phyloP scores from a whole-genome alignment of 1,284 basidiomycete genomes.

The Apiotrichum sp. region DNA sequence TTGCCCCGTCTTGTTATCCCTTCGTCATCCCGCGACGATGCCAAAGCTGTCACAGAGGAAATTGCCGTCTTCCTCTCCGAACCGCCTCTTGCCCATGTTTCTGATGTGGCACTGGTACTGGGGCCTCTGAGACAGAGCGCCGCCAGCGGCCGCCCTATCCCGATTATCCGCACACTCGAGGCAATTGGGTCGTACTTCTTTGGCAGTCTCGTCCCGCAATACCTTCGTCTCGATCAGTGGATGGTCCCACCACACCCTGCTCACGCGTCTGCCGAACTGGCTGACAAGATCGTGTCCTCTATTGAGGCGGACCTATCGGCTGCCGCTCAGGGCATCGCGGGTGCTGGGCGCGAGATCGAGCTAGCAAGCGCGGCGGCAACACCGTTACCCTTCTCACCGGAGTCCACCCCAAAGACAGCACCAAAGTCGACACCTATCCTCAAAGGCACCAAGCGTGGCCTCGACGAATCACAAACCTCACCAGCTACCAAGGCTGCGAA shows the following conservation, averaged over 20 bases:
- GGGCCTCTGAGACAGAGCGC: constrained; percentile 22
- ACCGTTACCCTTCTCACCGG: not conserved
- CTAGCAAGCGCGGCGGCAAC: not conserved
- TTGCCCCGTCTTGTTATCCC: constrained; percentile 8
- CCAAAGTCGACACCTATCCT: not conserved
- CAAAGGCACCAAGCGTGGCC: constrained; percentile 12
- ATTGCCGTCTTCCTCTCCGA: constrained; percentile 9
- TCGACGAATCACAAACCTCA: not conserved
- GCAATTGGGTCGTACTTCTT: constrained; percentile 21
- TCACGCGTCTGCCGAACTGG: not conserved
- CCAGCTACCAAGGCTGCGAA: constrained; percentile 26
- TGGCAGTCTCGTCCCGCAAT: constrained; percentile 2
- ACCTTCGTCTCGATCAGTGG: constrained; percentile 14
- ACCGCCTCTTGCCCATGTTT: constrained; percentile 2
- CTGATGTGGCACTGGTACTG: constrained; percentile 7
- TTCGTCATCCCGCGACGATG: not conserved
- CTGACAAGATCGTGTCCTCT: not conserved
- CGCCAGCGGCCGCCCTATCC: constrained; percentile 14
- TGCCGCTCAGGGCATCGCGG: not conserved
- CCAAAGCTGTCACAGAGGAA: not conserved
- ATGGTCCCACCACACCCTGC: constrained; percentile 1
- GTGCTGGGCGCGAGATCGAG: not conserved
- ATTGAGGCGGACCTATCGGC: not conserved
- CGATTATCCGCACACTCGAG: constrained; percentile 19
- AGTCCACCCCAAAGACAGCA: not conserved